Evolutionary conservation across 768 basidiomycete species (phyloP).

Genomic region (Termitomyces heimii): DNA sequence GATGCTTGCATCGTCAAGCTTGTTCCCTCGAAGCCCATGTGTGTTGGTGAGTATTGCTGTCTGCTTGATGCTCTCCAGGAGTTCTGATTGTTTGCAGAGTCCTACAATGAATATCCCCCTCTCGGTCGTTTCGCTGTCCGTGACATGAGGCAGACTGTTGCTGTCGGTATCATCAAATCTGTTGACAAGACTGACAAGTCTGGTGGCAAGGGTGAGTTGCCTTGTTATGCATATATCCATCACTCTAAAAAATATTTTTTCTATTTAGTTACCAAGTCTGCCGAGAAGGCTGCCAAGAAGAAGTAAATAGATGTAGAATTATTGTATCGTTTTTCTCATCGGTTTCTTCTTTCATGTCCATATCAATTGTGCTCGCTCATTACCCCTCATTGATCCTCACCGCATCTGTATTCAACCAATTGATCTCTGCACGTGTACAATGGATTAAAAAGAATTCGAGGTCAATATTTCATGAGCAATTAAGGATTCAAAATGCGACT

Average conservation of each 20-base stretch:
- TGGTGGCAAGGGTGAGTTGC: slow-evolving; percentile 71
- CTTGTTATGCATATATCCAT: neutral
- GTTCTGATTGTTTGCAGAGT: slow-evolving; percentile 36
- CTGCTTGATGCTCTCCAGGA: neutral
- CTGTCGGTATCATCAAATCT: slow-evolving; percentile 97
- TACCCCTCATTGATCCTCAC: slow-evolving; percentile 22
- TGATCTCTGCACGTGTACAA: slow-evolving; percentile 22
- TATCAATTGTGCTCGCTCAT: slow-evolving; percentile 27
- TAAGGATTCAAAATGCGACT: neutral
- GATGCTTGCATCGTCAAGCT: slow-evolving; percentile 99
- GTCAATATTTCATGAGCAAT: neutral
- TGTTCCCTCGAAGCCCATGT: slow-evolving; percentile 90
- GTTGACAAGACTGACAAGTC: slow-evolving; percentile 92
- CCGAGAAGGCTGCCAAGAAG: slow-evolving; percentile 95
- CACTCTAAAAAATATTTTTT: neutral
- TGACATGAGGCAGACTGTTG: slow-evolving; percentile 99
- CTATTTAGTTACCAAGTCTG: slow-evolving; percentile 78
- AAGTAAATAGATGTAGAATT: slow-evolving; percentile 85
- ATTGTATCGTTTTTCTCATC: slow-evolving; percentile 53
- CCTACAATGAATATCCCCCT: slow-evolving; percentile 97
- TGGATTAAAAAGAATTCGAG: neutral
- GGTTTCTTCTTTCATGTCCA: slow-evolving; percentile 37
- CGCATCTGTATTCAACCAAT: slow-evolving; percentile 38
- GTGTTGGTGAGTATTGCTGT: slow-evolving; percentile 29
- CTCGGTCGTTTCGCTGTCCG: slow-evolving; percentile 99